phyloP scores from a whole-genome alignment of 192 early-diverging fungal genomes.

The Phycomyces nitens region DNA sequence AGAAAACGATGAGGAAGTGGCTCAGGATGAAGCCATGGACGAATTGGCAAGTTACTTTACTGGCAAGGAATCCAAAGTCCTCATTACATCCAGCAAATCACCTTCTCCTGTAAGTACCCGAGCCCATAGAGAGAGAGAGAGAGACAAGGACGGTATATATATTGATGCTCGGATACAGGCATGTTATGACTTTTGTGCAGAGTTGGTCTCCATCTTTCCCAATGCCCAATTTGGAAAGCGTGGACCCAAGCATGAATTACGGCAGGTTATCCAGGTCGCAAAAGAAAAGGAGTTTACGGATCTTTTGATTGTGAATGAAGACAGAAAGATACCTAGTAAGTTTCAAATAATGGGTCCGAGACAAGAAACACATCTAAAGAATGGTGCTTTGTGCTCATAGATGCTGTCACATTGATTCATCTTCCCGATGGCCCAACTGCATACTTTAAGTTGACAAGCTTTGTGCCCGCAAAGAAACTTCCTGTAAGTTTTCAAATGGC shows the following conservation, averaged over 20 bases:
- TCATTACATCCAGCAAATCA: slow-evolving; percentile 83
- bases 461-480: slow-evolving; percentile 78
- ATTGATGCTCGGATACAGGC: slow-evolving; percentile 28
- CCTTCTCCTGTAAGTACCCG: slow-evolving; percentile 48
- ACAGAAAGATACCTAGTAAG: slow-evolving; percentile 85
- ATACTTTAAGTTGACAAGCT: slow-evolving; percentile 87
- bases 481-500: too few species aligned
- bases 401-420: slow-evolving; percentile 89
- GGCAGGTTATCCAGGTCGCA: slow-evolving; percentile 88
- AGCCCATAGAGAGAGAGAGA: background rate
- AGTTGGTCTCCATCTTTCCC: slow-evolving; percentile 88
- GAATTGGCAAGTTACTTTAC: slow-evolving; percentile 89
- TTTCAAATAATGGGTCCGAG: background rate
- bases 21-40: slow-evolving; percentile 78
- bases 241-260: slow-evolving; percentile 81
- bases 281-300: slow-evolving; percentile 90
- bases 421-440: slow-evolving; percentile 96
- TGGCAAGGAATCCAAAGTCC: slow-evolving; percentile 85
- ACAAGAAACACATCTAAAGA: background rate
- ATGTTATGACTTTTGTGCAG: slow-evolving; percentile 83
- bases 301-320: slow-evolving; percentile 90
- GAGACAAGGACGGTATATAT: background rate
- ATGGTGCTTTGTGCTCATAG: slow-evolving; percentile 32
- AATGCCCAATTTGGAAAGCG: slow-evolving; percentile 87
- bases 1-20: slow-evolving; percentile 70